phyloP scores from a whole-genome alignment of 1,284 basidiomycete species.

The Neotropicomus parvogracilis region DNA sequence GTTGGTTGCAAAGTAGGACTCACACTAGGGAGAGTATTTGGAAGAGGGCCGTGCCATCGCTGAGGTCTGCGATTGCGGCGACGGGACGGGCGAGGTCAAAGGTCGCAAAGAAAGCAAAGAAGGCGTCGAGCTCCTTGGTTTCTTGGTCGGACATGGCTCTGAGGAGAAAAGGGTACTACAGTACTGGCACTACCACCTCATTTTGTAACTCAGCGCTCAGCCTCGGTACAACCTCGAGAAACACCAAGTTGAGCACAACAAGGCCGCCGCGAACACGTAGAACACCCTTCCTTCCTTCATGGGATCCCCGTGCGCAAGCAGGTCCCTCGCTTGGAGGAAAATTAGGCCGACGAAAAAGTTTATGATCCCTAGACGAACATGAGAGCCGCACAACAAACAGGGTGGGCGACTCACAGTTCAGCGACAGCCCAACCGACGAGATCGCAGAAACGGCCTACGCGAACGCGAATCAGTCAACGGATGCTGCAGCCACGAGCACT shows the following conservation, averaged over 20 bases:
- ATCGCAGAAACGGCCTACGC: constrained; percentile 77
- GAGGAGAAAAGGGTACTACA: too few relatives aligned
- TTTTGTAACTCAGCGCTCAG: constrained; percentile 29
- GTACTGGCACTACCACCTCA: constrained; percentile 11
- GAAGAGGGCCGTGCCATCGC: constrained; percentile 70
- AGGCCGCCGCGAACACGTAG: constrained; percentile 65
- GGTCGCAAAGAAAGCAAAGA: constrained; percentile 73
- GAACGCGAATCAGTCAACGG: not conserved
- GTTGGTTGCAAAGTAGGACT: constrained; percentile 28
- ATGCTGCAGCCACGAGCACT: constrained; percentile 26
- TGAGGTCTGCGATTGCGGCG: constrained; percentile 60
- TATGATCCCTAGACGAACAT: constrained; percentile 57
- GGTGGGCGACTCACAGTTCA: constrained; percentile 63
- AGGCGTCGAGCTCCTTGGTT: constrained; percentile 68
- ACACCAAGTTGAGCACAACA: constrained; percentile 39
- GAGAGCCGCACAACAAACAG: not conserved
- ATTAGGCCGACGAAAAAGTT: constrained; percentile 81
- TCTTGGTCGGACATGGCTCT: constrained; percentile 45
- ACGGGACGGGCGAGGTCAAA: constrained; percentile 65
- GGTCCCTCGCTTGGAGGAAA: constrained; percentile 80
- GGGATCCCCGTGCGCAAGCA: constrained; percentile 61
- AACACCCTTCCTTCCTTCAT: constrained; percentile 78
- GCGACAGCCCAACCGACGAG: constrained; percentile 76
- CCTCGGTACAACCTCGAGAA: constrained; percentile 41
- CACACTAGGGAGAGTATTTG: constrained; percentile 72